Percentiles rank a stretch among this genome's conserved stretches.
phyloP scores from a whole-genome alignment of 352 stramenopile species.

The Phytophthora sp. region DNA sequence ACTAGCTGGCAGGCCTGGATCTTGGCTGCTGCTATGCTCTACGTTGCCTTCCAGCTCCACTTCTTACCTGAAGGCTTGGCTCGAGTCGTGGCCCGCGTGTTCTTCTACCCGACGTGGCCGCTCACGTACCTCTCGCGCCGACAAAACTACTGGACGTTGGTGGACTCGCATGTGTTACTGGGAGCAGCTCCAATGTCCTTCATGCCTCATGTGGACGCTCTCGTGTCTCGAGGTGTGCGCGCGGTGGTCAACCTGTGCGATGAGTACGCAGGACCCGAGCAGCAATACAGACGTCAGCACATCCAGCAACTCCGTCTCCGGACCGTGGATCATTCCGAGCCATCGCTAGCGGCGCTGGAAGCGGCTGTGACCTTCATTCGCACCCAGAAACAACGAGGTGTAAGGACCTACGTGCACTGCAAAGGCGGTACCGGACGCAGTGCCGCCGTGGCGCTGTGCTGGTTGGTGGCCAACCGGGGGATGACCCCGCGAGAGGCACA shows the following conservation, averaged over 20 bases:
- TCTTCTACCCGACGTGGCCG: slow-evolving; percentile 94
- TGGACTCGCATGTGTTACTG: slow-evolving; percentile 93
- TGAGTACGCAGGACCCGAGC: slow-evolving; percentile 92
- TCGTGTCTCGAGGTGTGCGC: slow-evolving; percentile 83
- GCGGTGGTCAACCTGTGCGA: slow-evolving; percentile 97
- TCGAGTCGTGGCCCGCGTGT: slow-evolving; percentile 74
- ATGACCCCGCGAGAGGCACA: slow-evolving; percentile 87
- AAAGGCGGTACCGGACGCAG: slow-evolving; percentile 95
- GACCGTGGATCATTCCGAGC: slow-evolving; percentile 91
- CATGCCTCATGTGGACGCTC: slow-evolving; percentile 81
- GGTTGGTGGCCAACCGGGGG: slow-evolving; percentile 79
- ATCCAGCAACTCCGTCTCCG: slow-evolving; percentile 91
- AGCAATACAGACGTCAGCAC: slow-evolving; percentile 86
- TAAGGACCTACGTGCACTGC: slow-evolving; percentile 96
- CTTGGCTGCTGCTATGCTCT: slow-evolving; percentile 38
- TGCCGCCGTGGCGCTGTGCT: slow-evolving; percentile 92
- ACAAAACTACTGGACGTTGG: slow-evolving; percentile 89
- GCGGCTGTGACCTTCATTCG: slow-evolving; percentile 90
- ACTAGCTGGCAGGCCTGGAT: slow-evolving; percentile 40
- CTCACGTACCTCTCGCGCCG: slow-evolving; percentile 91
- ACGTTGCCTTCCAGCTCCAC: slow-evolving; percentile 92
- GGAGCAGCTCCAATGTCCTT: slow-evolving; percentile 92
- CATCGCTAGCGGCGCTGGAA: slow-evolving; percentile 68
- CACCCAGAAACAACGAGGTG: slow-evolving; percentile 81
- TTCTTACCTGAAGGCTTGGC: slow-evolving; percentile 79